Evolutionary conservation across 768 basidiomycete genomes (phyloP).

Genomic region (Lactarius evosmus): DNA sequence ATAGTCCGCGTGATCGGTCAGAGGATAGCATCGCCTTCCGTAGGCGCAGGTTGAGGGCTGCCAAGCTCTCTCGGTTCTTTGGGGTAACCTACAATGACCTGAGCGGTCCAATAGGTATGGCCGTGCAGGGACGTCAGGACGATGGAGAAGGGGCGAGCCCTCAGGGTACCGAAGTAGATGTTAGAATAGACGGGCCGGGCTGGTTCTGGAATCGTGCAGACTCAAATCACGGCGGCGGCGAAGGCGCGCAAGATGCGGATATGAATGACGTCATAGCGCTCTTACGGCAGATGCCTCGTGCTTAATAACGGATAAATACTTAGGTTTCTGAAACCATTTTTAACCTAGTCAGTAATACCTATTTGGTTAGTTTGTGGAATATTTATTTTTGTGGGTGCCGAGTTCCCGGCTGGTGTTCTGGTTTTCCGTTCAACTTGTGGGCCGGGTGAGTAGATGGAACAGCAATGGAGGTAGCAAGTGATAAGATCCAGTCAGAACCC

Average conservation of each 20-base stretch:
- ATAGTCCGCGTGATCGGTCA: neutral
- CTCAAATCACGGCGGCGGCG: neutral
- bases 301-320: neutral
- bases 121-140: neutral
- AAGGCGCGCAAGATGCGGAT: slow-evolving; percentile 5
- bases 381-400: neutral
- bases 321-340: too few species aligned
- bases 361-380: neutral
- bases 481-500: neutral
- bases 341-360: neutral
- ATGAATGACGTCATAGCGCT: slow-evolving; percentile 27
- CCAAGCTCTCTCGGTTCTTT: slow-evolving; percentile 56
- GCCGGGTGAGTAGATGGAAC: neutral
- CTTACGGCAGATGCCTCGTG: slow-evolving; percentile 29
- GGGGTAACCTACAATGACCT: slow-evolving; percentile 51
- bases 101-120: slow-evolving; percentile 19
- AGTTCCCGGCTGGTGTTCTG: neutral
- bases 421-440: neutral
- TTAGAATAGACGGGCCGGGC: slow-evolving; percentile 21
- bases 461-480: neutral
- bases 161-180: slow-evolving; percentile 9
- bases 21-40: slow-evolving; percentile 28
- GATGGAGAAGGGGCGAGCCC: neutral
- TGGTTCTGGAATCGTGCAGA: slow-evolving; percentile 24
- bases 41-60: slow-evolving; percentile 44